These are phyloP conservation scores for Glycine soja DNA, from an alignment of 306 rosid genomes.

Conservation along the genomic window DNA sequence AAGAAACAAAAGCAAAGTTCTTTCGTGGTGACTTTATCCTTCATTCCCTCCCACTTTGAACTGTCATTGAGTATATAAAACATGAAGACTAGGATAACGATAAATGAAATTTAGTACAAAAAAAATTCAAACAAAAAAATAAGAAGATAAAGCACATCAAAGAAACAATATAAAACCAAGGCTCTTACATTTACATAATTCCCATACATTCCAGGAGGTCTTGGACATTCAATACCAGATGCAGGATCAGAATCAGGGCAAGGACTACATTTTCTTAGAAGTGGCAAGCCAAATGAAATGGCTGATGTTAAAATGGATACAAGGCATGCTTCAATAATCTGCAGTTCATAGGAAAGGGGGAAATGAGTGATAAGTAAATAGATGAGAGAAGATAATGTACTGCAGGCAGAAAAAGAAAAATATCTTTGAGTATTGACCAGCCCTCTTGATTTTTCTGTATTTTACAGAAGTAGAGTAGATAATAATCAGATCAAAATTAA, in stretches of 20 bases:
- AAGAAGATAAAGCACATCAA: slow-evolving; percentile 32
- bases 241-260: slow-evolving; percentile 81
- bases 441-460: slow-evolving; percentile 24
- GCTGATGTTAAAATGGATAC: slow-evolving; percentile 81
- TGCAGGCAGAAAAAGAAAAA: slow-evolving; percentile 34
- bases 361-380: slow-evolving; percentile 16
- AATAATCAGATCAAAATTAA: slow-evolving; percentile 37
- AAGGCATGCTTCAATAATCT: slow-evolving; percentile 94
- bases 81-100: slow-evolving; percentile 28
- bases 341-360: slow-evolving; percentile 41
- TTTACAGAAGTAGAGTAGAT: slow-evolving; percentile 28
- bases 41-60: slow-evolving; percentile 6
- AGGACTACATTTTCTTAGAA: slow-evolving; percentile 84
- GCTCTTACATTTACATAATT: slow-evolving; percentile 95
- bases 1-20: slow-evolving; percentile 32
- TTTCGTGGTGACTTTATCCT: slow-evolving; percentile 12
- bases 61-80: slow-evolving; percentile 35
- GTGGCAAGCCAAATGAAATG: slow-evolving; percentile 94
- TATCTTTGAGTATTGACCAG: slow-evolving; percentile 1
- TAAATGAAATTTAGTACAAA: slow-evolving; percentile 22
- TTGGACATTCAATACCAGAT: slow-evolving; percentile 88
- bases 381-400: slow-evolving; percentile 36
- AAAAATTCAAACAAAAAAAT: slow-evolving; percentile 14
- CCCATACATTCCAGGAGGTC: slow-evolving; percentile 93
- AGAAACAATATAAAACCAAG: slow-evolving; percentile 31